Evolutionary conservation across 805 yeast species (phyloP).

Genomic region (Yarrowia divulgata): DNA sequence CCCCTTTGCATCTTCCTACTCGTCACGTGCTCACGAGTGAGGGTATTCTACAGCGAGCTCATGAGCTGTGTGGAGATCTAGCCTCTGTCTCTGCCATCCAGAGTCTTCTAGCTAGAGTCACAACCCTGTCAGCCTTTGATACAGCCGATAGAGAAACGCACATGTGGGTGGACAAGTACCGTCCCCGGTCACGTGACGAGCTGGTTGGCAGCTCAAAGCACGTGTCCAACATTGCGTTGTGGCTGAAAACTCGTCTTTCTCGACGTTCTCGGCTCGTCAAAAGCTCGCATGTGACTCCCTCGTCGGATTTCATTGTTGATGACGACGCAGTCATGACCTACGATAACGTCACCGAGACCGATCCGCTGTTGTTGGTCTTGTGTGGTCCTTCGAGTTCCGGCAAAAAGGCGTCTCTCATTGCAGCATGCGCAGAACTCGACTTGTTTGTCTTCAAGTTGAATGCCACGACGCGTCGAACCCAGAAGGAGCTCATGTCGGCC

Average conservation of each 20-base stretch:
- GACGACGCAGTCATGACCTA: constrained; percentile 6
- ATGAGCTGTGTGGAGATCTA: not conserved
- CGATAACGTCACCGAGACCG: not conserved
- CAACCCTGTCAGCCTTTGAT: constrained; percentile 6
- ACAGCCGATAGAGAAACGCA: constrained; percentile 19
- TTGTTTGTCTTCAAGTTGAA: constrained; percentile 86
- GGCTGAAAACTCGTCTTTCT: constrained; percentile 14
- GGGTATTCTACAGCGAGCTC: not conserved
- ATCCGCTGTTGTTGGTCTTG: constrained; percentile 49
- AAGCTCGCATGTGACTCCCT: not conserved
- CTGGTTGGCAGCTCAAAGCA: not conserved
- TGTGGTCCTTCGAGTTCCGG: constrained; percentile 80
- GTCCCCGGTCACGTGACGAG: constrained; percentile 10
- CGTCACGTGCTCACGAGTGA: not conserved
- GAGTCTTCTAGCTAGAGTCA: constrained; percentile 12
- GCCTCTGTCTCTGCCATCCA: not conserved
- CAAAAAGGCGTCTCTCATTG: constrained; percentile 75
- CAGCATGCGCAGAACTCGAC: constrained; percentile 64
- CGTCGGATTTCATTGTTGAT: constrained; percentile 16
- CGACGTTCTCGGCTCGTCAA: not conserved
- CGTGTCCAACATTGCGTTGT: constrained; percentile 1
- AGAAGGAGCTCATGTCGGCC: constrained; percentile 68
- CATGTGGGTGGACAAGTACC: constrained; percentile 30
- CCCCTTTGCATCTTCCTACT: constrained; percentile 8
- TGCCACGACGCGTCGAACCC: constrained; percentile 73